Percentiles rank a stretch among this genome's conserved stretches.
Conservation (phyloP, 768 basidiomycete genomes). For the Boletus rex-veris region DNA sequence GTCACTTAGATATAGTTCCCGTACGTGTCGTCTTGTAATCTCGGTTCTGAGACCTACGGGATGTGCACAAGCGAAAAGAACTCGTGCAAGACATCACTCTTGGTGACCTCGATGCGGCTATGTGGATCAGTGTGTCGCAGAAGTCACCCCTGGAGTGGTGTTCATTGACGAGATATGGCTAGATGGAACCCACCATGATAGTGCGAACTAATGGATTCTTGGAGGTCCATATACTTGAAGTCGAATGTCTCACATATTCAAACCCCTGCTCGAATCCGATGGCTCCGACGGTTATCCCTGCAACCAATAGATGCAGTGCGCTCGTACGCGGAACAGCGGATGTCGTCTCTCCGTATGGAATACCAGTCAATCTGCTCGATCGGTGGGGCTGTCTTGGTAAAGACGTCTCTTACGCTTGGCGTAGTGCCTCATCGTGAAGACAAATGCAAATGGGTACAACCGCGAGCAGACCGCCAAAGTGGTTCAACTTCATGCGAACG, state of each 20-base stretch:
- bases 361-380: constrained; percentile 92
- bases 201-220: too few relatives aligned
- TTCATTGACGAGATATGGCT: too few relatives aligned
- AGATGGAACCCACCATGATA: constrained; percentile 39
- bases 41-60: constrained; percentile 97
- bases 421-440: constrained; percentile 94
- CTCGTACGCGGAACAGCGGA: constrained; percentile 92
- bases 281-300: constrained; percentile 96
- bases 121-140: constrained; percentile 97
- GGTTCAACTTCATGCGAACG: constrained; percentile 77
- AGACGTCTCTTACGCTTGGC: constrained; percentile 6
- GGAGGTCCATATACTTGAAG: constrained; percentile 95
- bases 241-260: constrained; percentile 98
- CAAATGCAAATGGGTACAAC: constrained; percentile 75
- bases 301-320: constrained; percentile 91
- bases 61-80: constrained; percentile 94
- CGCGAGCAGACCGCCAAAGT: constrained; percentile 85
- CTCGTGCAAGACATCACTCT: constrained; percentile 93
- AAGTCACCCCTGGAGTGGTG: constrained; percentile 30
- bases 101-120: constrained; percentile 94
- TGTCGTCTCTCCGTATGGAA: constrained; percentile 86
- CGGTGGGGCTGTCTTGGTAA: constrained; percentile 46
- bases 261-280: constrained; percentile 95
- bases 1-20: too few relatives aligned
- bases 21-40: constrained; percentile 75